Evolutionary conservation across 192 early-diverging fungal species (phyloP).

Genomic region (Dimargaris xerosporica): DNA sequence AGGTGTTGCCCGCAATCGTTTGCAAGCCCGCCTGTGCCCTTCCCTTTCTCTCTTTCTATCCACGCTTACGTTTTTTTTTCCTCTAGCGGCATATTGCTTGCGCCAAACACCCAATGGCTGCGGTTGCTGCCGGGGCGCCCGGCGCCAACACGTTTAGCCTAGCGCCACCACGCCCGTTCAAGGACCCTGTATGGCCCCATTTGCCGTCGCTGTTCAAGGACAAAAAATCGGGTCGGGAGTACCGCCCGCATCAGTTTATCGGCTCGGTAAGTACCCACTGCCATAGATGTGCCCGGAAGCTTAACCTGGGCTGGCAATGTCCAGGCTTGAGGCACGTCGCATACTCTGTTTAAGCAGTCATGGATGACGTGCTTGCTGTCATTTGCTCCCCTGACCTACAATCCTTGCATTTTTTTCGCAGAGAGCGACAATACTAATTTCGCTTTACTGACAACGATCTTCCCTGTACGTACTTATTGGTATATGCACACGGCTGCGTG

Average conservation of each 20-base stretch:
- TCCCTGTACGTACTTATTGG: constrained; percentile 7
- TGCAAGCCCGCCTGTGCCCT: too few relatives aligned
- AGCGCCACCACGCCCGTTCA: constrained; percentile 5
- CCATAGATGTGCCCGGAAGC: too few relatives aligned
- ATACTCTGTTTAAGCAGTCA: background rate
- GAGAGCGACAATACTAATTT: background rate
- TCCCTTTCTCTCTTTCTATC: too few relatives aligned
- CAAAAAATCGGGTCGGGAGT: background rate
- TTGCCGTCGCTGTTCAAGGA: constrained; percentile 2
- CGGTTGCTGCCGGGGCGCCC: background rate
- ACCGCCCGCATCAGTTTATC: background rate
- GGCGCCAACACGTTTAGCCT: background rate
- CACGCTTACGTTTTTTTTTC: too few relatives aligned
- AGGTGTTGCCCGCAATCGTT: too few relatives aligned
- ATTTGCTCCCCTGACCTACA: background rate
- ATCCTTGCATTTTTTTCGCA: background rate
- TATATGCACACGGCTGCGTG: constrained; percentile 2
- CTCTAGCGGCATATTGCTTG: too few relatives aligned
- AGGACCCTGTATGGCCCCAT: constrained; percentile 11
- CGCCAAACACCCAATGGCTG: constrained; percentile 8
- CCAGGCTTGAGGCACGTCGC: too few relatives aligned
- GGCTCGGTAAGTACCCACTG: constrained; percentile 8
- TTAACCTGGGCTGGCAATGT: too few relatives aligned
- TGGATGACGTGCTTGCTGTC: background rate
- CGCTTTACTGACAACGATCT: background rate